Evolutionary conservation across 2,329 filamentous ascomycete species (phyloP), one percentile per base, ranked within the genome.

Genomic region (Beauveria sp.): DNA sequence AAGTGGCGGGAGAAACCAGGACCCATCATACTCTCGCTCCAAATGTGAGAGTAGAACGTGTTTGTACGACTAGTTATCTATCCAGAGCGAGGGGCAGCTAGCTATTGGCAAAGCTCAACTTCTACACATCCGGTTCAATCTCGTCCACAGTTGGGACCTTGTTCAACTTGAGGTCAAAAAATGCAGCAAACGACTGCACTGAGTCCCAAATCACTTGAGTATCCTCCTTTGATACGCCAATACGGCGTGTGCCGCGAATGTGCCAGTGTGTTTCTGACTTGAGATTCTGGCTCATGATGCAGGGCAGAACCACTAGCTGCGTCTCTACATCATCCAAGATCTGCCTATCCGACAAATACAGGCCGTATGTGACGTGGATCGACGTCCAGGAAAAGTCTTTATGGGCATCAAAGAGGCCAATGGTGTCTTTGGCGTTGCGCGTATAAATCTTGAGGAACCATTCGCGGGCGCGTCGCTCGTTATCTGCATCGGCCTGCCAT

Each of bases 361-460:
- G 71, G 0, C 83, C 83, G 63, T 86, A 86, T 0, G 80, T 84
- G 62, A 86, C 84, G 58, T 84, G 72, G 20, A 75, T 73, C 20
- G 76, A 79, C 7, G 84, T 70, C 79, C 80, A 85, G 3, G 74
- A 75, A 71, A 74, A 75, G 60, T 77, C 74, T 42, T 65, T 68
- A 65, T 77, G 74, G 20, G 69, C 70, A 54, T 70, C 70, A 54
- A 75, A 75, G 5, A 75, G 65, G 8, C 66, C 71, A 14, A 76
- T 62, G 5, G 71, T 73, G 56, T 69, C 66, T 3, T 56, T 53
- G 3, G 72, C 74, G 65, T 86, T 81, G 46, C 78, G 75, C 56
- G 78, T 73, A 68, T 86, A 86, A 10, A 88, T 74, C 53, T 81
- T 79, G 51, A 76, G 72, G 63, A 85, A 76, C 84, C 84, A 88